phyloP scores from a whole-genome alignment of 495 filamentous ascomycete species.

The Penicillium steckii region DNA sequence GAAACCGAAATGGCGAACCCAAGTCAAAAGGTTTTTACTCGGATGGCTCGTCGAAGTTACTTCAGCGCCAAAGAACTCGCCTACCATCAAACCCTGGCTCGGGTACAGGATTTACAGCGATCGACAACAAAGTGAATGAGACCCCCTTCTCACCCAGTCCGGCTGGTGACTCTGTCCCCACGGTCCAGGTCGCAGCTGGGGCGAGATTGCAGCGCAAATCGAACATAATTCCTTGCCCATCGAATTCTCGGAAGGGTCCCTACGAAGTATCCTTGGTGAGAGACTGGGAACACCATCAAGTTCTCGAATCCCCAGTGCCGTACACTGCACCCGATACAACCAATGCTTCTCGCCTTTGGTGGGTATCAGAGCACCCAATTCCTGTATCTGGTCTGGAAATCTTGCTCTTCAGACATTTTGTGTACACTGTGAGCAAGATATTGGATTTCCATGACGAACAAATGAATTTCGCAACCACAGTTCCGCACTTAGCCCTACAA shows the following conservation, averaged over 20 bases:
- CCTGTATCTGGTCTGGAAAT: conserved; percentile 22
- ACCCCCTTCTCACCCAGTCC: neutral
- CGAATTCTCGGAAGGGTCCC: neutral
- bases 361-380: no score
- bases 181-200: no score
- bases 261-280: neutral
- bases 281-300: neutral
- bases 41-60: neutral
- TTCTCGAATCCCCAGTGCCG: neutral
- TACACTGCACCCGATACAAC: neutral
- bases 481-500: conserved; percentile 24
- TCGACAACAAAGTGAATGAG: neutral
- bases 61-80: neutral
- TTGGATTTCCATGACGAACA: conserved; percentile 26
- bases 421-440: conserved; percentile 16
- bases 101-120: neutral
- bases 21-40: neutral
- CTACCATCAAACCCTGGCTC: neutral
- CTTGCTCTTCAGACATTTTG: conserved; percentile 23
- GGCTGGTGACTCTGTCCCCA: no score
- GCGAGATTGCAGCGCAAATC: no score
- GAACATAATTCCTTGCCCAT: neutral
- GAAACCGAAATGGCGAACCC: neutral
- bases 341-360: no score
- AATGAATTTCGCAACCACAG: conserved; percentile 16